phyloP scores from a whole-genome alignment of 192 early-diverging fungal genomes.

The Neocallimastix lanati region DNA sequence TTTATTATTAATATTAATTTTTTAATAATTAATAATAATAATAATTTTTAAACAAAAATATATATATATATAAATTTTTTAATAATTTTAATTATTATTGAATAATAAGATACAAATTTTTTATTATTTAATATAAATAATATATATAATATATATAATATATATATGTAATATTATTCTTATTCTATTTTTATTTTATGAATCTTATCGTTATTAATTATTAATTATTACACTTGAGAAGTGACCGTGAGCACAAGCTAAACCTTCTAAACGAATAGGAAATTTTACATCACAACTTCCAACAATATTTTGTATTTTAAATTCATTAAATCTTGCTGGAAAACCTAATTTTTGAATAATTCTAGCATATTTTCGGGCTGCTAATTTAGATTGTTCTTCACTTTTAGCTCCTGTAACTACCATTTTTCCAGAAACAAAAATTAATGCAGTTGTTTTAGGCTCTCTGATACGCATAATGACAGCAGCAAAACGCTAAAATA shows the following conservation, averaged over 20 bases:
- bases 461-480: slow-evolving; percentile 97
- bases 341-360: slow-evolving; percentile 98
- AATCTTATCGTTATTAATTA: too few relatives aligned
- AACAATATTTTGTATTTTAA: slow-evolving; percentile 99
- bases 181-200: too few relatives aligned
- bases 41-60: too few relatives aligned
- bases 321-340: slow-evolving; percentile 91
- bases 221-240: slow-evolving; percentile 60
- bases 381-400: slow-evolving; percentile 92
- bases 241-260: slow-evolving; percentile 79
- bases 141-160: too few relatives aligned
- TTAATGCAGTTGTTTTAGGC: slow-evolving; percentile 96
- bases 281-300: slow-evolving; percentile 99
- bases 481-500: slow-evolving; percentile 85
- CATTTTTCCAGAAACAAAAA: slow-evolving; percentile 99
- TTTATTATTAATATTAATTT: background rate
- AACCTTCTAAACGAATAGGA: slow-evolving; percentile 91
- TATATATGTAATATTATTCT: too few relatives aligned
- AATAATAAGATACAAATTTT: too few relatives aligned
- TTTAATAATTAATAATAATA: too few relatives aligned
- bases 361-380: slow-evolving; percentile 94
- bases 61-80: too few relatives aligned
- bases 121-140: too few relatives aligned
- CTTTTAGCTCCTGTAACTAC: slow-evolving; percentile 61
- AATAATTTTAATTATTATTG: too few relatives aligned